Percentiles rank a stretch among this genome's conserved stretches.
phyloP scores from a whole-genome alignment of 306 rosid species.

The Corylus americana region DNA sequence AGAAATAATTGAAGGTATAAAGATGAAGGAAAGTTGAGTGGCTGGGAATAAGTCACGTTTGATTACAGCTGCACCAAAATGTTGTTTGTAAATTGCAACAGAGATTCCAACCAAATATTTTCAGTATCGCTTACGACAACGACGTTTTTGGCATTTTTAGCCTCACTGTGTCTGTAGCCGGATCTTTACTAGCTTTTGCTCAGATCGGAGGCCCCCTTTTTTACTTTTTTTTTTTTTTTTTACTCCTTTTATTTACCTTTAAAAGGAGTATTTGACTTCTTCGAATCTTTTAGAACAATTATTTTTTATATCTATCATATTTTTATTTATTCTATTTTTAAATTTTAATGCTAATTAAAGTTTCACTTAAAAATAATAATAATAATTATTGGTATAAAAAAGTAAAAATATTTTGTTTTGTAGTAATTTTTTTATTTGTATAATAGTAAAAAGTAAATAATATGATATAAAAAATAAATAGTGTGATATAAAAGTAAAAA shows the following conservation, averaged over 20 bases:
- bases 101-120: conserved; percentile 49
- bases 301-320: no score
- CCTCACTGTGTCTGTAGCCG: not conserved
- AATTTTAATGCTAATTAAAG: no score
- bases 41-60: conserved; percentile 42
- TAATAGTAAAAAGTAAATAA: no score
- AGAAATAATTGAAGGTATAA: not conserved
- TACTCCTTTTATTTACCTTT: not conserved
- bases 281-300: not conserved
- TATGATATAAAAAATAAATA: no score
- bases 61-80: conserved; percentile 1
- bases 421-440: no score
- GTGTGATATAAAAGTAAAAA: no score
- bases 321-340: no score
- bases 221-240: conserved; percentile 18
- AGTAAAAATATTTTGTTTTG: no score
- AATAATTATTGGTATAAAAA: no score
- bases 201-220: no score
- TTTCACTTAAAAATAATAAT: no score
- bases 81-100: conserved; percentile 29
- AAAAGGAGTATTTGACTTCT: not conserved
- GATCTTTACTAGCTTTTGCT: not conserved
- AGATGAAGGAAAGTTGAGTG: conserved; percentile 20
- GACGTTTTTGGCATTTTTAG: conserved; percentile 42
- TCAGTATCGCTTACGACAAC: conserved; percentile 34